Evolutionary conservation across 2,329 filamentous ascomycete genomes (phyloP), one percentile per base, ranked within the genome.

Genomic region (Ascochyta rabiei): DNA sequence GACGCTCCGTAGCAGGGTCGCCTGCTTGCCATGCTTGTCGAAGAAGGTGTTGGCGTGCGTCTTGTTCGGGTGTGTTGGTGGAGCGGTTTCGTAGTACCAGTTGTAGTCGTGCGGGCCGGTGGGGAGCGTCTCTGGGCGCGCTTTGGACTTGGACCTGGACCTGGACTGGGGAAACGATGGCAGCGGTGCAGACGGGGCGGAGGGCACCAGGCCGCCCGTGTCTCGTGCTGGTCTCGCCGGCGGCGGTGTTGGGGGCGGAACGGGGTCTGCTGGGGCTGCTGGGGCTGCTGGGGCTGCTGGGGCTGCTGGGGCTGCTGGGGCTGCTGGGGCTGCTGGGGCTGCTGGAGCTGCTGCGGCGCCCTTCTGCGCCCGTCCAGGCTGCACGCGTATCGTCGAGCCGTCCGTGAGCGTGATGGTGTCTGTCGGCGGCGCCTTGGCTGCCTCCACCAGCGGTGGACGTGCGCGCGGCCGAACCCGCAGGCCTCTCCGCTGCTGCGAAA

Each of bases 1-100:
- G 6, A 82, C 80, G 3, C 82, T 84, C 79, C 83, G 88, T 51
- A 88, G 77, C 59, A 86, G 81, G 75, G 69, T 6, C 81, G 84
- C 60, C 0, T 77, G 78, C 2, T 60, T 55, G 6, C 62, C 57
- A 37, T 70, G 42, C 13, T 55, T 68, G 33, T 67, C 68, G 72
- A 83, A 83, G 70, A 79, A 82, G 39, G 62, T 57, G 53, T 69
- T 67, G 30, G 80, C 78, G 50, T 75, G 73, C 15, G 66, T 57
- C 42, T 78, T 72, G 68, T 83, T 58, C 60, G 72, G 15, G 6
- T 59, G 37, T 0, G 65, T 65, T 1, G 72, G 71, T 0, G 68
- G 51, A 1, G 62, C 30, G 0, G 70, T 72, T 28, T 74, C 71
- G 64, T 69, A 73, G 60, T 74, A 74, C 66, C 63, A 72, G 31